phyloP scores from a whole-genome alignment of 2,329 filamentous ascomycete species.

The Alternaria novae-zelandiae region DNA sequence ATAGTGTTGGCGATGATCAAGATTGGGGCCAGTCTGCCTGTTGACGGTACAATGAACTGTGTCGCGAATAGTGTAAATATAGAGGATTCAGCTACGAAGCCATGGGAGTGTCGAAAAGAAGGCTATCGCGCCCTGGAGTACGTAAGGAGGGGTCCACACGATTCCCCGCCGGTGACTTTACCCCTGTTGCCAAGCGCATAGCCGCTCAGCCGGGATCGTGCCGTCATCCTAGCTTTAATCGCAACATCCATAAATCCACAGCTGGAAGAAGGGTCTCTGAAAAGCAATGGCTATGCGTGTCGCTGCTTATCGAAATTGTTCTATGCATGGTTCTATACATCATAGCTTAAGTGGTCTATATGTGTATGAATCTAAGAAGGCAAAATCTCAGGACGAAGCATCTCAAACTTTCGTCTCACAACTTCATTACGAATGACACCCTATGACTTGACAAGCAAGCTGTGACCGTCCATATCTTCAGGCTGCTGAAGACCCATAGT shows the following conservation, averaged over 20 bases:
- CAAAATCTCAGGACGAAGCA: background rate
- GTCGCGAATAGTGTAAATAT: background rate
- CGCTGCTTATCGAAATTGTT: background rate
- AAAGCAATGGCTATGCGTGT: background rate
- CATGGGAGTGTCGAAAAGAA: background rate
- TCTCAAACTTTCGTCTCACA: background rate
- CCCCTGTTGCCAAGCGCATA: constrained; percentile 9
- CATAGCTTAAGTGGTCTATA: background rate
- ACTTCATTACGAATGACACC: background rate
- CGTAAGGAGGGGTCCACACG: constrained; percentile 14
- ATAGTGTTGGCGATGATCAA: background rate
- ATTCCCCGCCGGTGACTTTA: constrained; percentile 8
- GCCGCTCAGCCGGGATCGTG: background rate
- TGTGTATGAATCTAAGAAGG: background rate
- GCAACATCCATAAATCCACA: background rate
- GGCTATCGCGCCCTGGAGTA: background rate
- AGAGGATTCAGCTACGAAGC: background rate
- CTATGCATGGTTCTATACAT: background rate
- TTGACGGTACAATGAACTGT: background rate
- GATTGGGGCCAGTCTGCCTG: background rate
- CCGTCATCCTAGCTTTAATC: background rate
- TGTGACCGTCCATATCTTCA: constrained; percentile 88
- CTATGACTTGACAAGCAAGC: constrained; percentile 77
- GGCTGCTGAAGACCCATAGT: constrained; percentile 92
- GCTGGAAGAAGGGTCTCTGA: background rate